Conservation (phyloP, 768 basidiomycete species). For the Crucibulum laeve region DNA sequence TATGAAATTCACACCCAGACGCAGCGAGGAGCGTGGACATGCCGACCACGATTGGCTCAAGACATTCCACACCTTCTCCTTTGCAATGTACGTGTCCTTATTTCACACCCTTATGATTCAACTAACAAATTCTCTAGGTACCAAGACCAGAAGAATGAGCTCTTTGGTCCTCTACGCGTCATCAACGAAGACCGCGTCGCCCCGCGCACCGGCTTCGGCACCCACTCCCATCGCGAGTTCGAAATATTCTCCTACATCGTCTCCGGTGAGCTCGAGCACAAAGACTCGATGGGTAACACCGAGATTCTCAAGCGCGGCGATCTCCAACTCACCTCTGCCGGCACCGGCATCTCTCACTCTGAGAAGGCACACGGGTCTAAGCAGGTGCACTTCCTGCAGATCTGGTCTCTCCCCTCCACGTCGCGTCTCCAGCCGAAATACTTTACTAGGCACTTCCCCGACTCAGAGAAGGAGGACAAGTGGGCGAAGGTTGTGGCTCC, state of each 20-base stretch:
- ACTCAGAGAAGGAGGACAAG: constrained; percentile 74
- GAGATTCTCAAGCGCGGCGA: constrained; percentile 89
- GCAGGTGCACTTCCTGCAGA: constrained; percentile 49
- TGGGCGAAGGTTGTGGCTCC: constrained; percentile 79
- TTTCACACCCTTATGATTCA: constrained; percentile 12
- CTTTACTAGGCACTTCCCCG: constrained; percentile 82
- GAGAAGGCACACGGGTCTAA: constrained; percentile 40
- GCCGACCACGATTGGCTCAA: constrained; percentile 87
- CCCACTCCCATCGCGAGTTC: constrained; percentile 77
- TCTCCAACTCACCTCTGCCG: constrained; percentile 87
- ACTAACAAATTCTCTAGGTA: constrained; percentile 38
- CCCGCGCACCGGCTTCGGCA: constrained; percentile 78
- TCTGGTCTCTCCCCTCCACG: constrained; percentile 42
- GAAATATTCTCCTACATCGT: constrained; percentile 93
- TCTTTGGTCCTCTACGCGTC: constrained; percentile 75
- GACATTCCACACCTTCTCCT: constrained; percentile 83
- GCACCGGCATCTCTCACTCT: constrained; percentile 87
- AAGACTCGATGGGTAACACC: constrained; percentile 88
- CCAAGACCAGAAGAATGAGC: constrained; percentile 48
- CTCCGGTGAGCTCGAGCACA: too few species aligned
- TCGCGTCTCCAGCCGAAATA: constrained; percentile 67
- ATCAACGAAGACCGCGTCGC: constrained; percentile 91
- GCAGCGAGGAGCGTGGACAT: constrained; percentile 61
- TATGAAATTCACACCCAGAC: constrained; percentile 45
- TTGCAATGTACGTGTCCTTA: constrained; percentile 47